phyloP scores from a whole-genome alignment of 2,329 filamentous ascomycete genomes.

The Alternaria alternata region DNA sequence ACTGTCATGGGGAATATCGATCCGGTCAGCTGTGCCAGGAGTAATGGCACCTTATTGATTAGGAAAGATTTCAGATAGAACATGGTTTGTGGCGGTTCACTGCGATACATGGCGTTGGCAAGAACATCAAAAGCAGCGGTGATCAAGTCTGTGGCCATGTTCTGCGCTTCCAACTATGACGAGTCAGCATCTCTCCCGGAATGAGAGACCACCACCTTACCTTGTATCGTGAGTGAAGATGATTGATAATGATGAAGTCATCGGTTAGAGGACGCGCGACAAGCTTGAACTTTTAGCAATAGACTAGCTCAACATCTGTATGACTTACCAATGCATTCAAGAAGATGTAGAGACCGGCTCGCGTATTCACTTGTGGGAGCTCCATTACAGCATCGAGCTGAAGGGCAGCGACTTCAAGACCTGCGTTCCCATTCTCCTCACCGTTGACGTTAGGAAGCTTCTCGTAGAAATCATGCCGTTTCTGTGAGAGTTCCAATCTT shows the following conservation, averaged over 20 bases:
- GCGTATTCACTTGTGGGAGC: constrained; percentile 74
- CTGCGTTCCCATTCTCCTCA: constrained; percentile 49
- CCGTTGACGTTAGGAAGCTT: constrained; percentile 55
- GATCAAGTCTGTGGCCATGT: constrained; percentile 81
- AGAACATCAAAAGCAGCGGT: constrained; percentile 89
- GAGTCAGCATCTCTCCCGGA: constrained; percentile 38
- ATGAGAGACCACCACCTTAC: constrained; percentile 52
- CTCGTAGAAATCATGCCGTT: constrained; percentile 53
- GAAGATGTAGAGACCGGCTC: constrained; percentile 85
- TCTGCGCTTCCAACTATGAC: constrained; percentile 74
- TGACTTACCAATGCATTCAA: constrained; percentile 76
- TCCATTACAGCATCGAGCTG: constrained; percentile 68
- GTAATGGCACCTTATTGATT: constrained; percentile 73
- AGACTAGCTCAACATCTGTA: background rate
- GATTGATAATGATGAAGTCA: constrained; percentile 78
- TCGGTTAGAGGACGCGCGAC: constrained; percentile 84
- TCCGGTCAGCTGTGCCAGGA: constrained; percentile 65
- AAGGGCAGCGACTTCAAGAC: constrained; percentile 54
- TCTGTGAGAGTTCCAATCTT: constrained; percentile 51
- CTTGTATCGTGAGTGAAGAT: constrained; percentile 85
- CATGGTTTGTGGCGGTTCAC: constrained; percentile 66
- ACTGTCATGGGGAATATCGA: constrained; percentile 67
- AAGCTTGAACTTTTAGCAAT: constrained; percentile 65
- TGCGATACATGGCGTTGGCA: constrained; percentile 82
- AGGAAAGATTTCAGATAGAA: constrained; percentile 86